These are phyloP conservation scores for Oxyria digyna DNA, from an alignment of 148 eudicot genomes.

Conservation along the genomic window DNA sequence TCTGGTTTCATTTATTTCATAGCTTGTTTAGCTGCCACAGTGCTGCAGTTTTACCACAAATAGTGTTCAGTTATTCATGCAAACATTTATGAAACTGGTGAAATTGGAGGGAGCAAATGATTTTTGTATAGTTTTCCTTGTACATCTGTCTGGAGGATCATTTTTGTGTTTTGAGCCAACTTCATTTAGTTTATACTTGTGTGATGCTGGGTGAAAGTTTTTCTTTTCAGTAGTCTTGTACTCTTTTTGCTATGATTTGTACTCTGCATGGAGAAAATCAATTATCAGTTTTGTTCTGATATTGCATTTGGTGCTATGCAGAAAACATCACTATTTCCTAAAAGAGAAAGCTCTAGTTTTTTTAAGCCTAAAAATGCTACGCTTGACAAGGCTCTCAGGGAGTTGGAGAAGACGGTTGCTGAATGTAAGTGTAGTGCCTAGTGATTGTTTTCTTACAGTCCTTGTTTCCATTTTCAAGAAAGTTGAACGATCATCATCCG, in stretches of 20 bases:
- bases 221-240: neutral
- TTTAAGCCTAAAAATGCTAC: conserved; percentile 45
- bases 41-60: neutral
- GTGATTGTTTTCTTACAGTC: neutral
- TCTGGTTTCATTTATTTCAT: neutral
- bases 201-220: neutral
- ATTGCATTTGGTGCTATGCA: conserved; percentile 16
- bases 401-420: conserved; percentile 86
- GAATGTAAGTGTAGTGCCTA: conserved; percentile 77
- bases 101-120: neutral
- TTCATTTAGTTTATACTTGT: neutral
- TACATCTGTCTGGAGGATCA: neutral
- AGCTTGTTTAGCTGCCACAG: neutral
- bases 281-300: neutral
- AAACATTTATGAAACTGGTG: neutral
- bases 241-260: neutral
- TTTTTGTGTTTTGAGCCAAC: neutral
- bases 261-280: neutral
- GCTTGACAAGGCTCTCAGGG: conserved; percentile 86
- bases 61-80: neutral
- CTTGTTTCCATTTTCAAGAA: conserved; percentile 7
- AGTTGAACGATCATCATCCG: neutral
- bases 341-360: conserved; percentile 67
- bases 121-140: neutral
- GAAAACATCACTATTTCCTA: conserved; percentile 42